phyloP scores from a whole-genome alignment of 345 rosid genomes.

The Dovyalis caffra region DNA sequence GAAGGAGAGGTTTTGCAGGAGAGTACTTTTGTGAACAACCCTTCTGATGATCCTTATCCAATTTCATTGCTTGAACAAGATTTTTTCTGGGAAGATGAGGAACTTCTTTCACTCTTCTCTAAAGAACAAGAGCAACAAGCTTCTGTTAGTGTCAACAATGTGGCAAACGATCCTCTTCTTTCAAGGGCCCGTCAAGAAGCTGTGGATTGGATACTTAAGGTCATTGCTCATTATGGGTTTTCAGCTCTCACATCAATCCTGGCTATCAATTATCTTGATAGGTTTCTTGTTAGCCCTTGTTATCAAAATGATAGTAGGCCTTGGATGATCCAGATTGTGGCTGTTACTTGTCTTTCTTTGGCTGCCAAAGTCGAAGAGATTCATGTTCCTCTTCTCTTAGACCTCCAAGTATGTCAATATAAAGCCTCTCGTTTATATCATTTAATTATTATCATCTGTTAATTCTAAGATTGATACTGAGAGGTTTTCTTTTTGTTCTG shows the following conservation, averaged over 20 bases:
- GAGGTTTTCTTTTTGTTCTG: background rate
- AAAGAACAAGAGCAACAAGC: slow-evolving; percentile 49
- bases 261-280: slow-evolving; percentile 29
- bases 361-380: slow-evolving; percentile 40
- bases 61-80: slow-evolving; percentile 53
- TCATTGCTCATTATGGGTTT: slow-evolving; percentile 24
- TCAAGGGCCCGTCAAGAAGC: slow-evolving; percentile 19
- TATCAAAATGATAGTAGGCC: slow-evolving; percentile 23
- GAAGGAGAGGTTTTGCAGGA: slow-evolving; percentile 11
- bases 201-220: slow-evolving; percentile 30
- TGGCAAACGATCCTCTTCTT: slow-evolving; percentile 9
- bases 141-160: slow-evolving; percentile 1
- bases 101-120: slow-evolving; percentile 61
- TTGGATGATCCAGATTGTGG: slow-evolving; percentile 36
- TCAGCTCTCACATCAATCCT: slow-evolving; percentile 25
- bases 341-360: slow-evolving; percentile 37
- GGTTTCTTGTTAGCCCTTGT: slow-evolving; percentile 19
- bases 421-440: background rate
- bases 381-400: slow-evolving; percentile 29
- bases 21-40: background rate
- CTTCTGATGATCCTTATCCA: slow-evolving; percentile 28
- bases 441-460: background rate
- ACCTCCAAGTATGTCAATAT: slow-evolving; percentile 28
- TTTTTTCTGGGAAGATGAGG: slow-evolving; percentile 73
- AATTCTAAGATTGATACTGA: background rate